phyloP scores from a whole-genome alignment of 495 filamentous ascomycete species.

The Neurospora sp. region DNA sequence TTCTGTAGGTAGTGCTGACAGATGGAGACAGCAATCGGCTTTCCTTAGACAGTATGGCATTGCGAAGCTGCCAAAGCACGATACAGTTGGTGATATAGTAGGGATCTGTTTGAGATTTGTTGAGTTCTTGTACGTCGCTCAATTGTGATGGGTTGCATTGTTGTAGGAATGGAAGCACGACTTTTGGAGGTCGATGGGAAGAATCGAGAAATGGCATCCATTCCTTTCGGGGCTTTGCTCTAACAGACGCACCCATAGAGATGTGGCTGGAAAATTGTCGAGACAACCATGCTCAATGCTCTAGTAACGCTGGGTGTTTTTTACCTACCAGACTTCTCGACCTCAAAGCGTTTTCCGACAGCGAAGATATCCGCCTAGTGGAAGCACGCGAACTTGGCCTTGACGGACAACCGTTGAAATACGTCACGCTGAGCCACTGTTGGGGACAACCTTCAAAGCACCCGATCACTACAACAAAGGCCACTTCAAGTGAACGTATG shows the following conservation, averaged over 20 bases:
- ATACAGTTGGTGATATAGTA: no score
- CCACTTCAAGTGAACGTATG: background rate
- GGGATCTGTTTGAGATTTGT: no score
- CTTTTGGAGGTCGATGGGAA: background rate
- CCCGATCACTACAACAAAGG: background rate
- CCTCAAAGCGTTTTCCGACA: background rate
- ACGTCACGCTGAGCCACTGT: background rate
- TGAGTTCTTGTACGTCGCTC: no score
- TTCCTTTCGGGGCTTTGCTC: background rate
- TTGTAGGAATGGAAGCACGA: background rate
- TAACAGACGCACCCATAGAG: background rate
- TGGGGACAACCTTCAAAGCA: background rate
- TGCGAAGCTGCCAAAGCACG: no score
- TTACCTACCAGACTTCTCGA: background rate
- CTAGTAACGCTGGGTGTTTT: background rate
- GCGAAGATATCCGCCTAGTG: background rate
- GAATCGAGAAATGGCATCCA: background rate
- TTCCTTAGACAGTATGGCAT: no score
- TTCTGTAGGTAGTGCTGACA: no score
- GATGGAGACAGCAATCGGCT: no score
- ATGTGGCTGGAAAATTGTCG: background rate
- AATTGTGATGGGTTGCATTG: no score
- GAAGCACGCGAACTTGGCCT: background rate
- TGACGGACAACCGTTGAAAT: background rate
- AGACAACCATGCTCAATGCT: background rate